phyloP scores from a whole-genome alignment of 306 rosid genomes.

The Rubus parviflorus region DNA sequence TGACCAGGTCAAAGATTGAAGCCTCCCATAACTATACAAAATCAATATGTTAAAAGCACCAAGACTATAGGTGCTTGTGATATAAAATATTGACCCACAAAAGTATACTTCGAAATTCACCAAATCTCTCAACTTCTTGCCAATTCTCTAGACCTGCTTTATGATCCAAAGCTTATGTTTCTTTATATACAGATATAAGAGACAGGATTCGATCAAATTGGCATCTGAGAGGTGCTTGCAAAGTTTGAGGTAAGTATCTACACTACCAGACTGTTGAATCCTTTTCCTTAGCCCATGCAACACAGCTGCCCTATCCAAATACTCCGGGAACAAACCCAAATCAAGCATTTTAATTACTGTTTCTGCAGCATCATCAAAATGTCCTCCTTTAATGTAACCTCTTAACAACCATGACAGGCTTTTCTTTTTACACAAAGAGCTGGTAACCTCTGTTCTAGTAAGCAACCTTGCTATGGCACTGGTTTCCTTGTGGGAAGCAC shows the following conservation, averaged over 20 bases:
- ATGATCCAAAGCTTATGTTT: conserved; percentile 83
- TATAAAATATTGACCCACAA: conserved; percentile 2
- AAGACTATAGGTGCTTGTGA: conserved; percentile 31
- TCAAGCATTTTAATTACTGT: conserved; percentile 80
- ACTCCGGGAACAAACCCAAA: conserved; percentile 69
- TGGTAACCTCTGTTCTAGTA: conserved; percentile 60
- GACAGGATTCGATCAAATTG: conserved; percentile 73
- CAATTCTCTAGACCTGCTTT: conserved; percentile 56
- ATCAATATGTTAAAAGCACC: conserved; percentile 40
- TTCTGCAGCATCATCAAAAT: conserved; percentile 78
- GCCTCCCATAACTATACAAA: conserved; percentile 46
- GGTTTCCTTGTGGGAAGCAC: conserved; percentile 81
- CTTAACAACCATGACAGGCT: conserved; percentile 85
- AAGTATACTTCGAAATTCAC: conserved; percentile 18
- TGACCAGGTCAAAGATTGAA: conserved; percentile 19
- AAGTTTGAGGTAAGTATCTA: conserved; percentile 68
- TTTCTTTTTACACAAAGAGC: conserved; percentile 69
- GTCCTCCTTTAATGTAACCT: conserved; percentile 93
- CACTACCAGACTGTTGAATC: conserved; percentile 55
- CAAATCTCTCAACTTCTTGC: conserved; percentile 15
- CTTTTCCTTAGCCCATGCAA: conserved; percentile 74
- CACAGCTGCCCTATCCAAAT: conserved; percentile 83
- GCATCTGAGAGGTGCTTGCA: conserved; percentile 81
- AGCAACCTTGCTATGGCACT: conserved; percentile 63
- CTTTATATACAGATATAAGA: conserved; percentile 72